Conservation (phyloP, 495 filamentous ascomycete species). For the Lophiostoma macrostomum region DNA sequence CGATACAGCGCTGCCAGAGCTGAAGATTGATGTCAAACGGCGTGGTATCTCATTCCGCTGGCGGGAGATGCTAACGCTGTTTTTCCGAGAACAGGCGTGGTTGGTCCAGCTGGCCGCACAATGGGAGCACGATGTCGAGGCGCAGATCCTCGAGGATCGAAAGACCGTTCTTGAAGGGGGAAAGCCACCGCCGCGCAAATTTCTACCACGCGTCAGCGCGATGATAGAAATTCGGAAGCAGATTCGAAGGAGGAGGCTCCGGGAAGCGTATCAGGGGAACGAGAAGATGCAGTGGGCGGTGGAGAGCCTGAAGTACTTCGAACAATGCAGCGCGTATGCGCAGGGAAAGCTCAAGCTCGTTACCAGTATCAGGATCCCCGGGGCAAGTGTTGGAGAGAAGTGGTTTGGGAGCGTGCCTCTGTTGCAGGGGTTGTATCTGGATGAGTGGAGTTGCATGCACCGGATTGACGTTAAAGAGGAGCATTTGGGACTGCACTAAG, state of each 20-base stretch:
- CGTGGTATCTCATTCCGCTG: conserved; percentile 16
- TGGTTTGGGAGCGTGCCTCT: conserved; percentile 21
- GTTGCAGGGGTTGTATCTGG: conserved; percentile 18
- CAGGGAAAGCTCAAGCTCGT: background rate
- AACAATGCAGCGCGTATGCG: background rate
- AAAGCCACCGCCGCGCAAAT: background rate
- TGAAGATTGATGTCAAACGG: background rate
- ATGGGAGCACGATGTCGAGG: background rate
- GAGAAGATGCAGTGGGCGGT: conserved; percentile 28
- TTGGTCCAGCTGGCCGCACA: background rate
- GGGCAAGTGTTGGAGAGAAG: conserved; percentile 17
- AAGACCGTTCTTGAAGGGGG: background rate
- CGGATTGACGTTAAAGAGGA: conserved; percentile 23
- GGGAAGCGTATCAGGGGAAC: conserved; percentile 12
- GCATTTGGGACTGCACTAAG: conserved; percentile 6
- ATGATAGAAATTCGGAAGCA: conserved; percentile 13
- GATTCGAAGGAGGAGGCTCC: conserved; percentile 15
- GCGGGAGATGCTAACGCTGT: conserved; percentile 18
- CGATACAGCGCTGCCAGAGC: conserved; percentile 16
- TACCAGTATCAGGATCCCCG: conserved; percentile 10
- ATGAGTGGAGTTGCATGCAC: conserved; percentile 27
- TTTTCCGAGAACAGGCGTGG: conserved; percentile 21
- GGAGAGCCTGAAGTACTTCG: conserved; percentile 12
- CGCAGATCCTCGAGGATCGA: background rate
- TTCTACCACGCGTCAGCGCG: background rate